A percentile compares a stretch with the other conserved stretches of the same genome.
These are phyloP conservation scores for Vitis hybrid DNA, from an alignment of 177 flowering plant genomes.

Conservation along the genomic window DNA sequence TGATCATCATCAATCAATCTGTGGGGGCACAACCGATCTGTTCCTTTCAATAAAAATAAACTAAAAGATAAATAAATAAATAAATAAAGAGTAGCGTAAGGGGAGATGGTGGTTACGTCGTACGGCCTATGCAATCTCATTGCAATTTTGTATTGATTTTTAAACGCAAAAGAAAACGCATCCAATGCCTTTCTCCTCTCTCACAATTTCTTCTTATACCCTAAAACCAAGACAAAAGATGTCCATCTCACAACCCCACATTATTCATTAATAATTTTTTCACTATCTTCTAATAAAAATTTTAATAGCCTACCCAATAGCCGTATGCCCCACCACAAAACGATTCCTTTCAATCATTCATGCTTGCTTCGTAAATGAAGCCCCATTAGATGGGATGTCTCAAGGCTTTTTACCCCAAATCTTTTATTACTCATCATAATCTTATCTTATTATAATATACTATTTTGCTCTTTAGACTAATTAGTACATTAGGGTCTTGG, in stretches of 20 bases:
- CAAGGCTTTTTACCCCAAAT: not conserved
- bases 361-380: constrained; percentile 10
- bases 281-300: not conserved
- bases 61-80: not conserved
- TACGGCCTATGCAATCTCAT: constrained; percentile 12
- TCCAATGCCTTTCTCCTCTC: constrained; percentile 23
- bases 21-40: not conserved
- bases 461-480: too few species aligned
- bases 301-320: not conserved
- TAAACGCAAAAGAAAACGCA: constrained; percentile 15
- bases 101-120: constrained; percentile 15
- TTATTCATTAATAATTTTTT: not conserved
- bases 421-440: not conserved
- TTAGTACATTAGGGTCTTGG: too few species aligned
- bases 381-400: not conserved
- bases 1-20: not conserved
- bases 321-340: constrained; percentile 20
- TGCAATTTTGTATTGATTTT: not conserved
- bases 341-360: constrained; percentile 28
- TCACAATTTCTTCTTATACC: constrained; percentile 8
- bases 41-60: not conserved
- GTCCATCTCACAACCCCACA: constrained; percentile 26
- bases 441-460: too few species aligned
- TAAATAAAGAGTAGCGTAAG: constrained; percentile 13
- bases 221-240: constrained; percentile 15